phyloP scores from a whole-genome alignment of 192 early-diverging fungal genomes.

The Kickxella alabastrina region DNA sequence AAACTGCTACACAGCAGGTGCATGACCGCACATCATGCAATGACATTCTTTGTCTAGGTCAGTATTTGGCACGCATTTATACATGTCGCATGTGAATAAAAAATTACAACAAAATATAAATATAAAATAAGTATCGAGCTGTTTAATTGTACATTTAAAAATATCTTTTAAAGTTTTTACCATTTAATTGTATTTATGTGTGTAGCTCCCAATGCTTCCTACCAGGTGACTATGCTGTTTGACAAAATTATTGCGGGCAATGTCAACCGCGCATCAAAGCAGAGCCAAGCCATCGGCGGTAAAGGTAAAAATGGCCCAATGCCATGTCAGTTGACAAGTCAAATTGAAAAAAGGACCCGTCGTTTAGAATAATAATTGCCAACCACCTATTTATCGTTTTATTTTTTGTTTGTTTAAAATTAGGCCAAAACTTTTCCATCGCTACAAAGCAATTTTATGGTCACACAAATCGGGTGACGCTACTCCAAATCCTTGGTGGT shows the following conservation, averaged over 20 bases:
- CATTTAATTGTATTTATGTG: not conserved
- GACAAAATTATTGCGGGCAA: slow-evolving; percentile 9
- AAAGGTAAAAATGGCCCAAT: slow-evolving; percentile 29
- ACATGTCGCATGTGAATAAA: not conserved
- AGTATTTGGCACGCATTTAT: not conserved
- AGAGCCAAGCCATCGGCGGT: slow-evolving; percentile 35
- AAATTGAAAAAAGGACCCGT: too few relatives aligned
- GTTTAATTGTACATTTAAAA: too few relatives aligned
- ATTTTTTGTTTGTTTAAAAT: not conserved
- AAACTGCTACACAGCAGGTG: too few relatives aligned
- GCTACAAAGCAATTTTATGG: slow-evolving; percentile 20
- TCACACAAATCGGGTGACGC: slow-evolving; percentile 6
- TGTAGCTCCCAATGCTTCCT: slow-evolving; percentile 40
- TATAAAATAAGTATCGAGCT: too few relatives aligned
- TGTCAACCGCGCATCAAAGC: slow-evolving; percentile 21
- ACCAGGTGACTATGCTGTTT: slow-evolving; percentile 25
- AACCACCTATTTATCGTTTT: not conserved
- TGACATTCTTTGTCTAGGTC: slow-evolving; percentile 9
- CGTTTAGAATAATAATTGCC: too few relatives aligned
- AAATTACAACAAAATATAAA: too few relatives aligned
- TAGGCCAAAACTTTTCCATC: slow-evolving; percentile 38
- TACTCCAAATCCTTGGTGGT: slow-evolving; percentile 34
- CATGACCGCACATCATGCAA: too few relatives aligned
- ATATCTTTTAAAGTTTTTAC: too few relatives aligned
- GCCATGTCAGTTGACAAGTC: too few relatives aligned